Evolutionary conservation across 352 stramenopile species (phyloP), one percentile per base, ranked within the genome.

Genomic region (Blastocystis sp.): DNA sequence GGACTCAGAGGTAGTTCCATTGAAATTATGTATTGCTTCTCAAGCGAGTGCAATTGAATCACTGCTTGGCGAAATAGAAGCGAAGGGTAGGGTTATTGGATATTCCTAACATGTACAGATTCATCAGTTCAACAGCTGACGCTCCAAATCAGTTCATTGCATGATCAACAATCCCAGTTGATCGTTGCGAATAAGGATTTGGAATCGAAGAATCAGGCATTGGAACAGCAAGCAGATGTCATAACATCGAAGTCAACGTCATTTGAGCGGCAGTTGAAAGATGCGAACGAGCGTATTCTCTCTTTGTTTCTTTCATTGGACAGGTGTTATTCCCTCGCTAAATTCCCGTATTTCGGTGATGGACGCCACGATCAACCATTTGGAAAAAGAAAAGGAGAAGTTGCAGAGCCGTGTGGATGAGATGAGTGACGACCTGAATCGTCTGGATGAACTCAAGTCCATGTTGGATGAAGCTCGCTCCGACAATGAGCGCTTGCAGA

Each of bases 31-130:
- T 44, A 32, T 78, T 16, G 67, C 67, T 21, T 63, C 67, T 8
- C 67, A 78, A 46, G 67, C 67, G 9, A 29, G 44, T 40, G 46
- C 21, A 24, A 78, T 78, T 56, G 67, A 78, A 40, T 78, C 67
- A 8, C 34, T 78, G n/a, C n/a, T 78, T 4, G 16, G 57, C 16
- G 34, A 78, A 40, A 53, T 42, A 7, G 42, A 78, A 42, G 67
- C 24, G 21, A 78, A 78, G 24, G 46, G 67, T 78, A 61, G 11
- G 18, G 4, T 4, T 29, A 42, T 54, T n/a, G n/a, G 34, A 46
- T 24, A 18, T n/a, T 16, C 8, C n/a, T 18, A 29, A 59, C 6
- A 78, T 32, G 18, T 16, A 8, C 9, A 78, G 67, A 59, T 18
- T 40, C 38, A 59, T 36, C 44, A 14, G 57, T 78, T 32, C 38